Evolutionary conservation across 345 rosid genomes (phyloP), one percentile per base, ranked within the genome.

Genomic region (Combretum micranthum): DNA sequence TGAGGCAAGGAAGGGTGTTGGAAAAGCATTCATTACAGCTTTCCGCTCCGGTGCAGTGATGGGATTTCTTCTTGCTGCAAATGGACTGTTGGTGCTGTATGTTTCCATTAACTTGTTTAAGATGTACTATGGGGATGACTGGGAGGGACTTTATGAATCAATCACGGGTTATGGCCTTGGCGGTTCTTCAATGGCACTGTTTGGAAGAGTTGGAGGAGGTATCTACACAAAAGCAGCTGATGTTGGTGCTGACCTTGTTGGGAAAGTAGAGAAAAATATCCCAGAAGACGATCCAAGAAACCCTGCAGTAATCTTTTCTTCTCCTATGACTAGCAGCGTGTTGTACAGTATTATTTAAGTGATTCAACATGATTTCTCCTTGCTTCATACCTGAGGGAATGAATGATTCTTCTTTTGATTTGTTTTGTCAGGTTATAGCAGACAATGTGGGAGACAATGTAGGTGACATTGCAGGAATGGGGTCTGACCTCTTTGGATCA

Each of bases 381-480:
- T 1, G 21, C 13, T 21, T 49, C 49, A 49, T 3, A 49, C 22
- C 1, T 21, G 17, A 49, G 18, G 52, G 4, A 46, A 14, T 3
- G 4, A 17, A 2, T 46, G 17, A 25, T 59, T 37, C 10, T 21
- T 32, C 39, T 32, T 32, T 32, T 4, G 39, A 9, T 5, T 32
- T 32, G n/a, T 54, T 17, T 42, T 8, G 55, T 42, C 80, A 84
- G 87, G 90, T 81, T 32, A 81, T 75, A 63, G 90, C 90, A 10
- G 90, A 84, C 61, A 84, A 84, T 26, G 87, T 84, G 69, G 87
- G 87, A 21, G 79, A 84, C 75, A 84, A 84, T 57, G 90, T 84
- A 25, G 90, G 90, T 49, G 91, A 81, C 48, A 81, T 84, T 64
- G 83, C 83, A 0, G 91, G 91, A n/a, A 84, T 81, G 91, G 91